Conservation (phyloP, 2,329 filamentous ascomycete genomes). For the Phaeosphaeriaceae sp. region DNA sequence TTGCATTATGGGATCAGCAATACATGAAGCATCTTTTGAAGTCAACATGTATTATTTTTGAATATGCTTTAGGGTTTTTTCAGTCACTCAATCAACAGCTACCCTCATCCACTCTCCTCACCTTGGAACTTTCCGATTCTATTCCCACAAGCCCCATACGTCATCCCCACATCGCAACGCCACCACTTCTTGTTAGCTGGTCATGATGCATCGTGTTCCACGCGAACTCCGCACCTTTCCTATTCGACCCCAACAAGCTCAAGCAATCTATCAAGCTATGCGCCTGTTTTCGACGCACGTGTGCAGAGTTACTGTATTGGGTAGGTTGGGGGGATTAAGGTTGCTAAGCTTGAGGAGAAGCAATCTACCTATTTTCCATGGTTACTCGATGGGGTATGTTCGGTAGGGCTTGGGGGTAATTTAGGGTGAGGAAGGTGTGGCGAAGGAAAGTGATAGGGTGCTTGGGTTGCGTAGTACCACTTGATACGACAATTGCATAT, state of each 20-base stretch:
- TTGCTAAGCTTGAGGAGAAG: conserved; percentile 1
- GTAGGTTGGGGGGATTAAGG: conserved; percentile 6
- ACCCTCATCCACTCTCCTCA: no score
- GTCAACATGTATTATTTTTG: no score
- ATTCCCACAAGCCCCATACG: not conserved
- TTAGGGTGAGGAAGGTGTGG: not conserved
- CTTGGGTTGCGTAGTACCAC: not conserved
- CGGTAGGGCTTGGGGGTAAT: not conserved
- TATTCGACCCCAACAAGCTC: conserved; percentile 3
- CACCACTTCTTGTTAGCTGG: not conserved
- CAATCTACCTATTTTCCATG: conserved; percentile 6
- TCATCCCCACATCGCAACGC: not conserved
- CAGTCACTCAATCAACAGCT: no score
- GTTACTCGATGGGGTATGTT: conserved; percentile 1
- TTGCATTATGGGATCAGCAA: not conserved
- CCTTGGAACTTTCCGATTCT: no score
- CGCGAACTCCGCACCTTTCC: not conserved
- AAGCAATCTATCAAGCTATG: conserved; percentile 17
- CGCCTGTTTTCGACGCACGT: conserved; percentile 8
- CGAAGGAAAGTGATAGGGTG: no score
- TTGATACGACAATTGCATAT: no score
- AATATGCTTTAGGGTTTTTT: no score
- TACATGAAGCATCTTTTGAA: no score
- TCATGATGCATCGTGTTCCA: not conserved
- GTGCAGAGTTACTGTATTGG: conserved; percentile 7